phyloP scores from a whole-genome alignment of 305 asterid species.

The Fraxinus sp. region DNA sequence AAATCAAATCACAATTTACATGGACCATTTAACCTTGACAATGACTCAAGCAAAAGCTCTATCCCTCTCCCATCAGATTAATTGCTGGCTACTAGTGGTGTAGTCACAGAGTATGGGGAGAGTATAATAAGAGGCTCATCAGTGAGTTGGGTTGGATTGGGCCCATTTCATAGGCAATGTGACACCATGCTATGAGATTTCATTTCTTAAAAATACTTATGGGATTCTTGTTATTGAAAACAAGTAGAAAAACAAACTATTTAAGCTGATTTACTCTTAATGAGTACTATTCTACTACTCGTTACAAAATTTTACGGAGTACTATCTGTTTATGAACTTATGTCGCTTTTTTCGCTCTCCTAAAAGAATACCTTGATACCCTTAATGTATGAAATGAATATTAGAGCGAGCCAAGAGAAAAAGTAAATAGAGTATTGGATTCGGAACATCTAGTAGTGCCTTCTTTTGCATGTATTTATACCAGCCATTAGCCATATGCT shows the following conservation, averaged over 20 bases:
- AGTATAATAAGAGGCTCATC: not conserved
- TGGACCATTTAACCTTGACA: conserved; percentile 34
- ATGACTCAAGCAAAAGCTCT: conserved; percentile 34
- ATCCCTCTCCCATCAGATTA: not conserved
- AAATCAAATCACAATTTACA: not conserved
- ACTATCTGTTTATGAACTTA: not conserved
- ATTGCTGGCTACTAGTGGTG: not conserved
- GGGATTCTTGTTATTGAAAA: too few relatives aligned
- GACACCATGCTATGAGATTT: not conserved
- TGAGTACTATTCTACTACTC: too few relatives aligned
- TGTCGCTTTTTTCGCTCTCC: not conserved
- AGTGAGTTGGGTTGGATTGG: conserved; percentile 4
- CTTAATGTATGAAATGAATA: too few relatives aligned
- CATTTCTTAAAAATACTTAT: too few relatives aligned
- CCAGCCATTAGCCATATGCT: conserved; percentile 31
- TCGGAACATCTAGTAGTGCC: not conserved
- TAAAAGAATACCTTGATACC: too few relatives aligned
- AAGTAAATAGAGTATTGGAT: not conserved
- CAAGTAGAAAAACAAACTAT: too few relatives aligned
- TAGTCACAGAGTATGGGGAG: conserved; percentile 23
- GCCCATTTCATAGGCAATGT: conserved; percentile 4
- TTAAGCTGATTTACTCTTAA: too few relatives aligned
- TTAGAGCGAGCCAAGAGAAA: not conserved
- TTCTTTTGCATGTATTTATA: conserved; percentile 30
- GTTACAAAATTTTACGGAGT: too few relatives aligned